A percentile compares a stretch with the other conserved stretches of the same genome.
phyloP scores from a whole-genome alignment of 441 rosid species.

The Pelargonium fulgidum region DNA sequence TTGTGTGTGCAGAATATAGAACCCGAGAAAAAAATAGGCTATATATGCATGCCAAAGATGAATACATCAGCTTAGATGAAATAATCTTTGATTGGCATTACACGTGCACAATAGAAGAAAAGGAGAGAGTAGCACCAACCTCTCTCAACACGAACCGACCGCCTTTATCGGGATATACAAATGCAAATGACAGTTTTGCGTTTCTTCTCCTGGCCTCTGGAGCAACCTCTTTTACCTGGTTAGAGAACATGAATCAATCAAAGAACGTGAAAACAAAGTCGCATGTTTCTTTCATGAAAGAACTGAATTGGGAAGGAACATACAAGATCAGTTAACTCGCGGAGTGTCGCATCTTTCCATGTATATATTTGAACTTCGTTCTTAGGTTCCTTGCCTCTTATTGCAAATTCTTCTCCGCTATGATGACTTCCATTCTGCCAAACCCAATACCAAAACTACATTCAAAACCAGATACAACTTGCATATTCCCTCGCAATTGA shows the following conservation, averaged over 20 bases:
- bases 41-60: neutral
- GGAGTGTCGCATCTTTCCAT: conserved; percentile 13
- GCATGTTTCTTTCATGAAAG: neutral
- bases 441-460: neutral
- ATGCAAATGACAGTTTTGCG: conserved; percentile 83
- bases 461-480: neutral
- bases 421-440: conserved; percentile 7
- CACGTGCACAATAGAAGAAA: conserved; percentile 5
- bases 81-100: neutral
- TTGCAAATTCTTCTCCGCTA: conserved; percentile 8
- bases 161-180: conserved; percentile 78
- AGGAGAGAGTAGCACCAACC: conserved; percentile 24
- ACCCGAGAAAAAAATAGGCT: neutral
- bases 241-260: neutral
- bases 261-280: neutral
- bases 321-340: conserved; percentile 14
- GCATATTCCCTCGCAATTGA: neutral
- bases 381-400: conserved; percentile 13
- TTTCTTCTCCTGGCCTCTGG: conserved; percentile 86
- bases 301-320: neutral
- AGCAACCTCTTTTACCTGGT: conserved; percentile 83
- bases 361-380: conserved; percentile 12
- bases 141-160: conserved; percentile 74
- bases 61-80: neutral
- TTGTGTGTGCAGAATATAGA: too few relatives aligned